Evolutionary conservation across 148 eudicot genomes (phyloP).

Genomic region (Rhododendron henanense): DNA sequence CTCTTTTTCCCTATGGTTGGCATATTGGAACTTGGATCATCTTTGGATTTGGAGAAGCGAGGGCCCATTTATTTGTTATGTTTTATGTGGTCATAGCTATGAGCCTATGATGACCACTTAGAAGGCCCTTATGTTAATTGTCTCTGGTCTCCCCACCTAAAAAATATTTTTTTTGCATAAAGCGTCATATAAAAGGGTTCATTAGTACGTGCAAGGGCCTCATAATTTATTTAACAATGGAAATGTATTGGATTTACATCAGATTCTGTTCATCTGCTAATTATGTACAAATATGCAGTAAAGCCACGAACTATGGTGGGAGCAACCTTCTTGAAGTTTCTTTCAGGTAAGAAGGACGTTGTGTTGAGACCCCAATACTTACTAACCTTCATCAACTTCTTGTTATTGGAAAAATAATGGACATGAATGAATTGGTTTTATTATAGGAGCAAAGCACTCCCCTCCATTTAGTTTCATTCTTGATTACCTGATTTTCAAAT

Average conservation of each 20-base stretch:
- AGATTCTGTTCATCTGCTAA: slow-evolving; percentile 7
- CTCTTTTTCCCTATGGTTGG: no score
- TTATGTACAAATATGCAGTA: slow-evolving; percentile 34
- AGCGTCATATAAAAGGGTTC: background rate
- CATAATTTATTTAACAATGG: slow-evolving; percentile 10
- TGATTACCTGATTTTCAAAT: background rate
- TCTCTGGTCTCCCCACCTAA: background rate
- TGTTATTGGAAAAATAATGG: background rate
- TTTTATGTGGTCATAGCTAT: background rate
- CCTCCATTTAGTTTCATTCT: background rate
- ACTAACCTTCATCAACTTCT: background rate
- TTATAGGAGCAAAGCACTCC: background rate
- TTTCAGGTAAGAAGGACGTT: slow-evolving; percentile 46
- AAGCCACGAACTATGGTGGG: slow-evolving; percentile 44
- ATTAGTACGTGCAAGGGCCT: background rate
- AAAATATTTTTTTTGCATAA: background rate
- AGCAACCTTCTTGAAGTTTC: slow-evolving; percentile 82
- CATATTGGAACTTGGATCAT: no score
- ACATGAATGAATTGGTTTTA: background rate
- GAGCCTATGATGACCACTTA: background rate
- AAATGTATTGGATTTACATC: slow-evolving; percentile 28
- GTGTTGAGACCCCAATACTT: background rate
- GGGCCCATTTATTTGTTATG: background rate
- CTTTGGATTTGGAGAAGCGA: no score
- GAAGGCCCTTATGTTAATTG: background rate